A percentile compares a stretch with the other conserved stretches of the same genome.
Evolutionary conservation across 306 rosid species (phyloP).

Genomic region (Erythrophleum fordii): DNA sequence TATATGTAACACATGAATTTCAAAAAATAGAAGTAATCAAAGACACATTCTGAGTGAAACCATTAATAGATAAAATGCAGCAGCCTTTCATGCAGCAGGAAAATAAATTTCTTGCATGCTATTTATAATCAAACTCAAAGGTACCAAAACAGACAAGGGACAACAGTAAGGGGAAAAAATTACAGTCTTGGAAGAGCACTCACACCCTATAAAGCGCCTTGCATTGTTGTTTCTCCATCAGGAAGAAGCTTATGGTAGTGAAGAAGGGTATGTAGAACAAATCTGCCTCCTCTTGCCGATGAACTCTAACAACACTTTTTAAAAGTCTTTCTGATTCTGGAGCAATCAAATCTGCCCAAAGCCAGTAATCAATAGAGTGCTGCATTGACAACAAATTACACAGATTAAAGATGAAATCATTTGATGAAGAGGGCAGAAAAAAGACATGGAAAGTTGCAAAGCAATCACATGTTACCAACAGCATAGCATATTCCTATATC

Average conservation of each 20-base stretch:
- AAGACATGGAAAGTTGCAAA: neutral
- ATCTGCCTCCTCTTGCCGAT: slow-evolving; percentile 83
- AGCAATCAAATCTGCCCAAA: slow-evolving; percentile 90
- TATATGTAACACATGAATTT: neutral
- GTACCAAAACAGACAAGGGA: neutral
- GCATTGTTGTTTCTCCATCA: slow-evolving; percentile 92
- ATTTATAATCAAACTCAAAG: neutral
- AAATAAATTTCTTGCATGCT: neutral
- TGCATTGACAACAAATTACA: slow-evolving; percentile 41
- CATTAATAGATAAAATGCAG: neutral
- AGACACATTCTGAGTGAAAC: neutral
- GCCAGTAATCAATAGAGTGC: slow-evolving; percentile 96
- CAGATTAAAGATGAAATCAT: neutral
- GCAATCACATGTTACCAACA: neutral
- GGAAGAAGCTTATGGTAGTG: slow-evolving; percentile 95
- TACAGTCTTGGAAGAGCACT: slow-evolving; percentile 67
- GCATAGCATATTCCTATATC: neutral
- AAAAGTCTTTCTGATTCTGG: slow-evolving; percentile 74
- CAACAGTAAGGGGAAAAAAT: neutral
- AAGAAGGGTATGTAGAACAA: slow-evolving; percentile 92
- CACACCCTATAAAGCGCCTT: slow-evolving; percentile 99
- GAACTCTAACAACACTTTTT: slow-evolving; percentile 76
- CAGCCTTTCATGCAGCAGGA: too few relatives aligned
- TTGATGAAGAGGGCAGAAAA: neutral
- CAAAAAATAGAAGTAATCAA: neutral